Evolutionary conservation across 208 protist genomes (phyloP), one percentile per base, ranked within the genome.

Genomic region (Leishmania mexicana): DNA sequence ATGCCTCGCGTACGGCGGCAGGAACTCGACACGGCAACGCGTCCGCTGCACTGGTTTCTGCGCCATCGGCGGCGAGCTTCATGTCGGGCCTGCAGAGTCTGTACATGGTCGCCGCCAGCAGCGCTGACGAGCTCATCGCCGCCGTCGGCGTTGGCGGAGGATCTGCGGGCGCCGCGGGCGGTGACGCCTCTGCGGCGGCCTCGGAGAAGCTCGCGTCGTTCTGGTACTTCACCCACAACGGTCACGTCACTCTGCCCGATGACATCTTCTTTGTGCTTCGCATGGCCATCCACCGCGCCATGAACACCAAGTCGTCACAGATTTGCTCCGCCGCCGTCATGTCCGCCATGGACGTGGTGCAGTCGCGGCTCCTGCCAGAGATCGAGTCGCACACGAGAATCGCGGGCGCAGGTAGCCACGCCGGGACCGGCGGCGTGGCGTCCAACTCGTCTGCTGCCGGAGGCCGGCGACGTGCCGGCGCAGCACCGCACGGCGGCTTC

Each of bases 231-330:
- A 85, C 78, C 47, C 79, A 86, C 81, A 83, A 73, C 62, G 85
- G 83, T 15, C 54, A 83, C 6, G 87, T 96, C 68, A 95, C 92
- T 38, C 80, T 97, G 40, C 78, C 90, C 0, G 94, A 97, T 53
- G 94, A 97, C 77, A 85, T 96, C 54, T 97, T 97, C 80, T 97
- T 93, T 78, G 92, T 97, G 60, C 75, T 97, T 35, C 94, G 94
- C 67, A 90, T 96, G 62, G 90, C 94, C 11, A 42, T 97, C 3
- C 94, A 96, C 60, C 92, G 94, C 1, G 90, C 92, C 21, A 77
- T 94, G 62, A 91, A 95, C 87, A 97, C 92, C 11, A 94, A 94
- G 64, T 95, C 91, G 2, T 92, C 89, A 31, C 92, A 96, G 73
- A 95, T 97, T 88, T 85, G 87, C 74, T 97, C 93, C 8, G 94